These are phyloP conservation scores for Buxus sempervirens DNA, from an alignment of 164 flowering plant genomes.

Conservation along the genomic window DNA sequence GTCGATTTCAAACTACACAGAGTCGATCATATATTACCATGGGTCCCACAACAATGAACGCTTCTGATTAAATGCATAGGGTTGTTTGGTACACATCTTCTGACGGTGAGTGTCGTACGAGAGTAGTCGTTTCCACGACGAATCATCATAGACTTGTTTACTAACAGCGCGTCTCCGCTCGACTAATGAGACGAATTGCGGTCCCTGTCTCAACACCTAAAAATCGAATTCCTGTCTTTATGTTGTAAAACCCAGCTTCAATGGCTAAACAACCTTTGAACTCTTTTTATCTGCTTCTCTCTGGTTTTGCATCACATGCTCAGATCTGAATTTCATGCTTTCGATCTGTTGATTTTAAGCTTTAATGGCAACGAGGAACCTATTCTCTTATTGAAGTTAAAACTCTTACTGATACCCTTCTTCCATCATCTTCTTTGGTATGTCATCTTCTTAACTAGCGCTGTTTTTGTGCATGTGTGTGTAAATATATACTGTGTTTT, in stretches of 20 bases:
- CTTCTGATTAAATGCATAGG: no score
- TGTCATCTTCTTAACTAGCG: background rate
- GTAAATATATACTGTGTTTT: no score
- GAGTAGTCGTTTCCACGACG: no score
- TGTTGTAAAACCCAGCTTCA: background rate
- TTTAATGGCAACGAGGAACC: slow-evolving; percentile 5
- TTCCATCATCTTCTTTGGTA: background rate
- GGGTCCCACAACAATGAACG: no score
- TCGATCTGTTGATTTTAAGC: background rate
- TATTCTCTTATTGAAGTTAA: background rate
- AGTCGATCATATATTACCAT: no score
- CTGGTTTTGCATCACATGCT: background rate
- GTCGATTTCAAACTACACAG: no score
- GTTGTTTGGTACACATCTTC: no score
- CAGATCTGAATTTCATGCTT: slow-evolving; percentile 26
- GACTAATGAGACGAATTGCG: no score
- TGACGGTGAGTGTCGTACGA: no score
- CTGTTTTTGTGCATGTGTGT: no score
- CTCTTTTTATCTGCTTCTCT: background rate
- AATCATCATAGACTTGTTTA: no score
- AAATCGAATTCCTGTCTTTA: background rate
- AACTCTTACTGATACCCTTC: background rate
- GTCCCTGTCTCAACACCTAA: background rate
- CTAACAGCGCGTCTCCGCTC: no score
- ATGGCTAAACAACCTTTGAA: background rate